Base-by-base conservation (phyloP, 768 basidiomycete species). In the Russula sp. region DNA sequence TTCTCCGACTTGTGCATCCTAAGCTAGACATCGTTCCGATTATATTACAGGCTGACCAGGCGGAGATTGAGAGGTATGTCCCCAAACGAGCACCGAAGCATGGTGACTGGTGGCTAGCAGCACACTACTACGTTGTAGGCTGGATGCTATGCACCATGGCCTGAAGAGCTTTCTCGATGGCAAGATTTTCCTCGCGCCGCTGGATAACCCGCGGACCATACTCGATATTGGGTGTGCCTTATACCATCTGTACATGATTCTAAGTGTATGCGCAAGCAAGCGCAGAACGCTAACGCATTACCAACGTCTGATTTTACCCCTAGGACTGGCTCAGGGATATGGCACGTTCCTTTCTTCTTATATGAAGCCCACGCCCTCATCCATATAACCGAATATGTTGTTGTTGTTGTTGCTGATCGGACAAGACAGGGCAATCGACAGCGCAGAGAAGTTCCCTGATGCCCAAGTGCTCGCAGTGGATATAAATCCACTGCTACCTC, bases 401-500 rank as follows among this genome's bases (percentile, higher is more conserved):
- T 3, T 29, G 25, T 3, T 29, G 25, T 3, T 29, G 25, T 3
- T 29, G 25, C 25, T 29, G 25, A 1, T 29, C 51, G 13, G 55
- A 47, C 6, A 38, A 43, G 8, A 56, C 38, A 69, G 70, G 70
- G 69, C 70, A 10, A 69, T 69, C 46, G 63, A 69, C 45, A 64
- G 63, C 22, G 70, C 67, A 34, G 61, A 64, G 41, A 51, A 47
- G 5, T 62, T 52, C 47, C 64, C 64, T 0, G 35, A 55, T 42
- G 56, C 64, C n/a, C 51, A 62, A 36, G 66, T 70, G 22, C 58
- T 63, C 43, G 70, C 66, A 8, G 63, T 66, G 3, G 69, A 70
- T 48, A 56, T 67, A 49, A 54, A 41, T 20, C 57, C 60, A 13
- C 41, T 68, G 18, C 63, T 69, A 7, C 48, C 59, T 20, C 65